phyloP scores from a whole-genome alignment of 75 land plant species.

The Isoetes taiwanensis region DNA sequence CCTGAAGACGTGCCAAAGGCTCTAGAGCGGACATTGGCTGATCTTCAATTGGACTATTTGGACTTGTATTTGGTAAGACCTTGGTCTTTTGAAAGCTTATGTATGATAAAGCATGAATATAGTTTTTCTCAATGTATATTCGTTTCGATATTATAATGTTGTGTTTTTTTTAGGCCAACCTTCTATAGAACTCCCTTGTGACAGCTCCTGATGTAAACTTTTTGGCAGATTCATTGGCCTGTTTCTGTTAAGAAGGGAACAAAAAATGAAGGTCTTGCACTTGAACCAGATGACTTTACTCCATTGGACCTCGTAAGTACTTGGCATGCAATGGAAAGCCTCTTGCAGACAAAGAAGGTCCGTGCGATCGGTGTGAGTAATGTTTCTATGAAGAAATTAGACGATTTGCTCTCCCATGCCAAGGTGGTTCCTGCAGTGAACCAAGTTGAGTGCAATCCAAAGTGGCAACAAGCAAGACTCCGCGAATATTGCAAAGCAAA shows the following conservation, averaged over 20 bases:
- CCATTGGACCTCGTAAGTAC: conserved; percentile 43
- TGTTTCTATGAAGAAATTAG: conserved; percentile 49
- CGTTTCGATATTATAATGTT: neutral
- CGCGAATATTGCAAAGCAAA: conserved; percentile 35
- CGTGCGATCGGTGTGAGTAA: conserved; percentile 78
- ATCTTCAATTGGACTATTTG: conserved; percentile 70
- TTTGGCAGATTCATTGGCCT: conserved; percentile 95
- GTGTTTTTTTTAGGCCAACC: no score
- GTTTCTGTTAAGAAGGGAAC: conserved; percentile 44
- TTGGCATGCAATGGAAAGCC: conserved; percentile 70
- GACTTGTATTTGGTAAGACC: conserved; percentile 76
- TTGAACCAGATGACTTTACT: conserved; percentile 37
- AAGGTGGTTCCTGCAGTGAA: conserved; percentile 74
- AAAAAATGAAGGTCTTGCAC: conserved; percentile 12
- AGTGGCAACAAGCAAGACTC: conserved; percentile 71
- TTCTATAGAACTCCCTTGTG: no score
- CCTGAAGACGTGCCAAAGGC: conserved; percentile 49
- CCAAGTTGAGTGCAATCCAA: conserved; percentile 89
- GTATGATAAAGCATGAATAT: no score
- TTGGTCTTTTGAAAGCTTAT: no score
- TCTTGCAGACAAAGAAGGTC: conserved; percentile 48
- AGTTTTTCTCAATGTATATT: neutral
- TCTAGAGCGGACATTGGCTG: conserved; percentile 39
- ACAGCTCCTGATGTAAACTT: no score
- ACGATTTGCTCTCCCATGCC: conserved; percentile 42